These are phyloP conservation scores for Ophiostoma populinum DNA, from an alignment of 2,329 filamentous ascomycete species.

Conservation along the genomic window DNA sequence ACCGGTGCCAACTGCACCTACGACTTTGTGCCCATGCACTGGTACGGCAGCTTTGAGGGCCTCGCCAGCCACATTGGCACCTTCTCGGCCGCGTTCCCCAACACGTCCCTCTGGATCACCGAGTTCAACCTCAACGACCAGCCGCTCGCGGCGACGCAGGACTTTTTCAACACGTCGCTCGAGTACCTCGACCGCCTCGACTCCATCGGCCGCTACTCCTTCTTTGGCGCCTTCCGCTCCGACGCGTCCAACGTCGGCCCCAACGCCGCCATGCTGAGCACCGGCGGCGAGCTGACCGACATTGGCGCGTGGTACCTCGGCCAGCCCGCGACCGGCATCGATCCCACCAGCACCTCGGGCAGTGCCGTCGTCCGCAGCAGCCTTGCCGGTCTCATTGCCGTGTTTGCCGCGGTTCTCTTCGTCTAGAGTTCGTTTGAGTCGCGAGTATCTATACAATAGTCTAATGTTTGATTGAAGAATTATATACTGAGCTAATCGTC, in stretches of 20 bases:
- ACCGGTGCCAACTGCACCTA: conserved; percentile 38
- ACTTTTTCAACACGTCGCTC: conserved; percentile 49
- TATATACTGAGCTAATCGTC: no score
- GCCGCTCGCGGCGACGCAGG: conserved; percentile 37
- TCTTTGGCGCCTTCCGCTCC: conserved; percentile 59
- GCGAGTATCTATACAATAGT: no score
- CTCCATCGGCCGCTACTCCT: conserved; percentile 51
- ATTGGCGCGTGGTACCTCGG: conserved; percentile 69
- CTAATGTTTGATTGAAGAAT: no score
- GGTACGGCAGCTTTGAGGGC: conserved; percentile 53
- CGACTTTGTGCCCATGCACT: conserved; percentile 47
- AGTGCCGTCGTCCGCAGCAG: no score
- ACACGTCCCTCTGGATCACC: conserved; percentile 55
- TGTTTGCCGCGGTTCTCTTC: conserved; percentile 2
- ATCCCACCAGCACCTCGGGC: conserved; percentile 15
- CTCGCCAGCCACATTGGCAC: conserved; percentile 49
- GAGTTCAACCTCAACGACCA: conserved; percentile 51
- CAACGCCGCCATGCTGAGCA: conserved; percentile 53
- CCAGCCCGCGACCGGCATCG: conserved; percentile 26
- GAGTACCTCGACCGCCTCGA: conserved; percentile 48
- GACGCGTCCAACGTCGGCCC: conserved; percentile 55
- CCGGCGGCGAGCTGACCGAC: conserved; percentile 51
- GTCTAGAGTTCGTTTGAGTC: no score
- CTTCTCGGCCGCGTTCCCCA: conserved; percentile 37
- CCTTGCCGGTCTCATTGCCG: background rate